phyloP scores from a whole-genome alignment of 208 protist genomes.

The Leishmania amazonensis region DNA sequence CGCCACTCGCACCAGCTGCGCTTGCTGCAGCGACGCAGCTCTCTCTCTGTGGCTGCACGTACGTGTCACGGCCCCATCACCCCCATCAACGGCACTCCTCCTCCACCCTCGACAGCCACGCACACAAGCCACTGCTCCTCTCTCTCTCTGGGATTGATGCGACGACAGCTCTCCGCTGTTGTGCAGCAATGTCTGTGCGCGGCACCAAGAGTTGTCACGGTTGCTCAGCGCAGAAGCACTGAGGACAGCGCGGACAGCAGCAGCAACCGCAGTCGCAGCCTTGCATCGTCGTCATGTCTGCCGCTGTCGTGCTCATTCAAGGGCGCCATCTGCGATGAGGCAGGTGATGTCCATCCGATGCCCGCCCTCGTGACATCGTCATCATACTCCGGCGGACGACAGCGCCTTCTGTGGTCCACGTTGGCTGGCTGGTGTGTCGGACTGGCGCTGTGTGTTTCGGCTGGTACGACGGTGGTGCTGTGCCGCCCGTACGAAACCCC shows the following conservation, averaged over 20 bases:
- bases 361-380: not conserved
- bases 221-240: not conserved
- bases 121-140: not conserved
- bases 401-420: constrained; percentile 8
- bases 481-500: constrained; percentile 80
- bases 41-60: not conserved
- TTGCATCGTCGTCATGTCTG: not conserved
- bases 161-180: not conserved
- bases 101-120: not conserved
- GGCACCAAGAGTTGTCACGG: not conserved
- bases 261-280: not conserved
- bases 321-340: not conserved
- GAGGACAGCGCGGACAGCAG: not conserved
- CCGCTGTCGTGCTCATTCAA: not conserved
- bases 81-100: not conserved
- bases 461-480: constrained; percentile 32
- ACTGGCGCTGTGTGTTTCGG: constrained; percentile 16
- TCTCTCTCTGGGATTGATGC: not conserved
- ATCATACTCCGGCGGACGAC: not conserved
- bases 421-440: constrained; percentile 35
- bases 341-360: not conserved
- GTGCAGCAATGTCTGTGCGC: not conserved
- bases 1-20: not conserved
- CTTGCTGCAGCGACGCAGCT: not conserved
- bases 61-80: not conserved